Evolutionary conservation across 306 rosid species (phyloP), one percentile per base, ranked within the genome.

Genomic region (Trifolium pratense): DNA sequence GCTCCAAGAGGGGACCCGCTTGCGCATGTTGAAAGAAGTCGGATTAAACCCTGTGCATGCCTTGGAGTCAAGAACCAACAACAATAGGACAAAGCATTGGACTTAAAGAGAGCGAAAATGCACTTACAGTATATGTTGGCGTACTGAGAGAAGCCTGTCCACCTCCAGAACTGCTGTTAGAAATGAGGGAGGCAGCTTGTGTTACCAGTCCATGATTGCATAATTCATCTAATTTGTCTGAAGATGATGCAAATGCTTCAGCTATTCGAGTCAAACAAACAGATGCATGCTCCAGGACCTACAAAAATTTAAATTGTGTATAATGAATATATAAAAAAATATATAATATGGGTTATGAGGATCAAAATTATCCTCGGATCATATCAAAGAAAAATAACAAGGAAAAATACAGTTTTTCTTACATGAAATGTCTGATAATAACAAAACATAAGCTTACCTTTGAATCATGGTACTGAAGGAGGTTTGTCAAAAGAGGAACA

Each of bases 211-310:
- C 99, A 82, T 95, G 93, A 78, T 95, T 88, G 70, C 99, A 95
- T 63, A 91, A 64, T 75, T 95, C 97, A 61, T 95, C 99, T 68
- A 95, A 84, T 79, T 92, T 95, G 76, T 95, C 99, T 5, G 99
- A 88, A 52, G 93, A 86, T 25, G 97, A 88, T 25, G 97, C 96
- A 84, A 95, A 95, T 61, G 99, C 92, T 80, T 95, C 99, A 18
- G 99, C 97, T 90, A 95, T 95, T 77, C 99, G 95, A 63, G 97
- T 95, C 89, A 95, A 84, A 80, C 99, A 95, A 65, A 95, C 90
- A 74, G 99, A 95, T 48, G 99, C 99, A 60, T 95, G 97, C 84
- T 95, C 99, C 90, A 95, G 82, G 68, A 95, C 99, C 99, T 94
- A 76, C 82, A 79, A 79, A 46, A 51, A 73, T 17, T 6, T 43